Evolutionary conservation across 768 basidiomycete genomes (phyloP).

Genomic region (Russula compacta): DNA sequence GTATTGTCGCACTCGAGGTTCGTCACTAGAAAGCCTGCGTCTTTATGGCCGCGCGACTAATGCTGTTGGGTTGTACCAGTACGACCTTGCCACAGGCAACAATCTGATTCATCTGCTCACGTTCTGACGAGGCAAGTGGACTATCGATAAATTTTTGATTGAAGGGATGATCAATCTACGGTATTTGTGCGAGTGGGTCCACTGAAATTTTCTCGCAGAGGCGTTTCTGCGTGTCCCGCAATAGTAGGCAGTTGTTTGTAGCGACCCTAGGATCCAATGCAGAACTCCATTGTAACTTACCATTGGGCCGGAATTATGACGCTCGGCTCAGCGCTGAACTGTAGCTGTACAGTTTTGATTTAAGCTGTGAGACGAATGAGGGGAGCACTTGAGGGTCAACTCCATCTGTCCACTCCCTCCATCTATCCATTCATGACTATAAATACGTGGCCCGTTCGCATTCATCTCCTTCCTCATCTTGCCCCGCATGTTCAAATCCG

Average conservation of each 20-base stretch:
- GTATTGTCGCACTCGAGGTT: conserved; percentile 14
- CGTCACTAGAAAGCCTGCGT: background rate
- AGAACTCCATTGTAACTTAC: background rate
- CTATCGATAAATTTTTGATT: background rate
- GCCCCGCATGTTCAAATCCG: conserved; percentile 23
- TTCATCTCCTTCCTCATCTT: background rate
- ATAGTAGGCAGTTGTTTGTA: background rate
- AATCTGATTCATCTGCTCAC: conserved; percentile 6
- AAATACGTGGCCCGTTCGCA: background rate
- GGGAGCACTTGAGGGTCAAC: background rate
- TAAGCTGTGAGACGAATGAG: too few relatives aligned
- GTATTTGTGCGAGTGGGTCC: conserved; percentile 5
- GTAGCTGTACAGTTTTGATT: too few relatives aligned
- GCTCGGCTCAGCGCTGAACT: background rate
- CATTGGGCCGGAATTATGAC: background rate
- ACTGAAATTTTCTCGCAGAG: background rate
- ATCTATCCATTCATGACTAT: conserved; percentile 4
- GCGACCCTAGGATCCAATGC: background rate
- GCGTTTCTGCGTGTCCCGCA: background rate
- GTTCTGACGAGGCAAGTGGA: background rate
- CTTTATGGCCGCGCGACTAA: conserved; percentile 6
- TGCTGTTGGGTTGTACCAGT: background rate
- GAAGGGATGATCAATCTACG: background rate
- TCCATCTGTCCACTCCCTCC: background rate
- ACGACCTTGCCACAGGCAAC: background rate